A percentile compares a stretch with the other conserved stretches of the same genome.
Conservation (phyloP, 805 yeast species). For the Yamadazyma phyllophila region DNA sequence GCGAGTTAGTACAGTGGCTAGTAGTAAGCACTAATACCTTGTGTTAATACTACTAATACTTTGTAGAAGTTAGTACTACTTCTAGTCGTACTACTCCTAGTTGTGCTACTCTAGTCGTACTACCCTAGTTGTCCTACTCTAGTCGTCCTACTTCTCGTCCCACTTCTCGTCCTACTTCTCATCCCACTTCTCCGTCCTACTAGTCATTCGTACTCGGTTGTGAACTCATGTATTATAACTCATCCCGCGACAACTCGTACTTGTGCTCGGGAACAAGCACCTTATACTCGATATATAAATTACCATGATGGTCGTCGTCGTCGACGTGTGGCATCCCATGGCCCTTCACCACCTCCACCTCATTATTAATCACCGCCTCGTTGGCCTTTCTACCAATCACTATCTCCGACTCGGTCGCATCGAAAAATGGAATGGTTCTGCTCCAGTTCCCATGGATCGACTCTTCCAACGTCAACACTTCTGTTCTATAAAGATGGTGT, state of each 20-base stretch:
- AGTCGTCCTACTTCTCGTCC: no score
- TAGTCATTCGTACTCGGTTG: no score
- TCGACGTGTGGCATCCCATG: conserved; percentile 80
- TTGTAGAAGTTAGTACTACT: no score
- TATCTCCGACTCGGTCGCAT: conserved; percentile 49
- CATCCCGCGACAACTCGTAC: background rate
- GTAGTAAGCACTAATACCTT: no score
- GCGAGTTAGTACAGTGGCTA: no score
- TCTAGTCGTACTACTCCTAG: no score
- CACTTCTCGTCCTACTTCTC: no score
- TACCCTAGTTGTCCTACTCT: no score
- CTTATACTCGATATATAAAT: conserved; percentile 51
- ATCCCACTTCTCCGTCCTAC: no score
- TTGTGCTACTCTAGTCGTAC: no score
- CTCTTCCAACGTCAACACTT: conserved; percentile 68
- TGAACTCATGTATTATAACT: background rate
- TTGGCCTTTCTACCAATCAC: conserved; percentile 51
- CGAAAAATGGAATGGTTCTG: conserved; percentile 65
- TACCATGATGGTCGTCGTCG: conserved; percentile 37
- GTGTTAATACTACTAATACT: no score
- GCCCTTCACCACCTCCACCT: conserved; percentile 66
- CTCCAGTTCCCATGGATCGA: conserved; percentile 81
- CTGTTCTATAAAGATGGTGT: conserved; percentile 73
- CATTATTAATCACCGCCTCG: conserved; percentile 57
- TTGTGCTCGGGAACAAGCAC: conserved; percentile 29